Evolutionary conservation across 2,329 filamentous ascomycete species (phyloP), one percentile per base, ranked within the genome.

Genomic region (Hymenoscyphus infarciens): DNA sequence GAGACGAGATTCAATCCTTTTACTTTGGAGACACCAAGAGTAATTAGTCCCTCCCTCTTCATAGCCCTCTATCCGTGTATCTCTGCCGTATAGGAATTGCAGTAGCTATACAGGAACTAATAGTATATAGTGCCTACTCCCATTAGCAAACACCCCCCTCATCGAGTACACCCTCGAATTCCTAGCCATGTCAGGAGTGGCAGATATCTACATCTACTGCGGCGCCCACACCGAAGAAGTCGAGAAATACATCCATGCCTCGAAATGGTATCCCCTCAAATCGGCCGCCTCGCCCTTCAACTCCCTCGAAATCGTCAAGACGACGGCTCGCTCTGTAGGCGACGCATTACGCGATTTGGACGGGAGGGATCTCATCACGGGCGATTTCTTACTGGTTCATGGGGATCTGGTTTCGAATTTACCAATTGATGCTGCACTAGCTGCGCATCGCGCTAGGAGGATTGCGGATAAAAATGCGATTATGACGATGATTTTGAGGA

Each of bases 151-250:
- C 76, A 93, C 89, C 1, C 94, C 95, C 39, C 82, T 99, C 66
- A 96, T 99, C 78, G 95, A 99, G 77, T 98, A 99, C 76, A 98
- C 94, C 3, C 87, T 98, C 72, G 93, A 98, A 74, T 98, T 97
- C 72, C 87, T 99, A 0, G 92, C 92, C 67, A 94, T 94, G 83
- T 92, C 95, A 63, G 92, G 93, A 63, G 92, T 98, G n/a, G 87
- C 95, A 70, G 91, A 97, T 68, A 90, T 98, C 60, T 96, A 90
- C 75, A 84, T 99, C 63, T 98, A 97, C 79, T 94, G 90, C 70
- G 91, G 92, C 64, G 87, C 91, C 31, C 92, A 97, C 75, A 90
- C 89, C 33, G 89, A 95, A 63, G 86, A 92, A 74, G 85, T 99
- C 61, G 93, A 98, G 78, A 83, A 86, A 68, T 96, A 98, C 75